A percentile compares a stretch with the other conserved stretches of the same genome.
phyloP scores from a whole-genome alignment of 257 asterid species.

The Lantana camara region DNA sequence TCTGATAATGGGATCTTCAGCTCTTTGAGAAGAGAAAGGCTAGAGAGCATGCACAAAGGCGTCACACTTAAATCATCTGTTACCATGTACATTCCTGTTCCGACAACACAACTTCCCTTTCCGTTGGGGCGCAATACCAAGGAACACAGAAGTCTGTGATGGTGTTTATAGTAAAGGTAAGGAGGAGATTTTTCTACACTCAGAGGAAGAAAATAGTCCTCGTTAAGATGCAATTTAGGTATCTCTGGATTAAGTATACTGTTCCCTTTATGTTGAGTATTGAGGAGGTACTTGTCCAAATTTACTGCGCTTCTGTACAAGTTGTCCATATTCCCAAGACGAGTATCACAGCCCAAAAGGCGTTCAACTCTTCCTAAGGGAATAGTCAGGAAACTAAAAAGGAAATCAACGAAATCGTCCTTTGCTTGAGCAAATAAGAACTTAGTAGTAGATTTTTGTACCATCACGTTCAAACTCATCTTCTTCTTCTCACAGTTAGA shows the following conservation, averaged over 20 bases:
- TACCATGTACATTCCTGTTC: neutral
- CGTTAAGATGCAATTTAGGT: slow-evolving; percentile 4
- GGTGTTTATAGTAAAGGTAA: no score
- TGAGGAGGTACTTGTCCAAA: slow-evolving; percentile 2
- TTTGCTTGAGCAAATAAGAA: slow-evolving; percentile 27
- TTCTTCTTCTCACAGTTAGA: neutral
- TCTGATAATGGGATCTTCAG: neutral
- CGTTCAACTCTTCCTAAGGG: slow-evolving; percentile 26
- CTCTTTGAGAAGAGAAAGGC: neutral
- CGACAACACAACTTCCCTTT: slow-evolving; percentile 16
- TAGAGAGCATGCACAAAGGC: neutral
- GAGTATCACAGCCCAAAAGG: slow-evolving; percentile 21
- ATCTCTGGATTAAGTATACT: slow-evolving; percentile 25
- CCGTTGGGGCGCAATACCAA: slow-evolving; percentile 18
- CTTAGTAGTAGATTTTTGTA: slow-evolving; percentile 24
- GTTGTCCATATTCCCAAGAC: slow-evolving; percentile 24
- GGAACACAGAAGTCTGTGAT: neutral
- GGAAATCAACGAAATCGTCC: slow-evolving; percentile 14
- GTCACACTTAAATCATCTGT: neutral
- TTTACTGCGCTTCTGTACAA: slow-evolving; percentile 11
- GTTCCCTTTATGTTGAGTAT: neutral
- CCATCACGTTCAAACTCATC: slow-evolving; percentile 17
- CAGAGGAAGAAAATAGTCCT: slow-evolving; percentile 22
- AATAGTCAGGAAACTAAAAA: slow-evolving; percentile 21
- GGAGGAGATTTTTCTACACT: neutral